Conservation (phyloP, 805 yeast species). For the Tetrapisispora arboricola region DNA sequence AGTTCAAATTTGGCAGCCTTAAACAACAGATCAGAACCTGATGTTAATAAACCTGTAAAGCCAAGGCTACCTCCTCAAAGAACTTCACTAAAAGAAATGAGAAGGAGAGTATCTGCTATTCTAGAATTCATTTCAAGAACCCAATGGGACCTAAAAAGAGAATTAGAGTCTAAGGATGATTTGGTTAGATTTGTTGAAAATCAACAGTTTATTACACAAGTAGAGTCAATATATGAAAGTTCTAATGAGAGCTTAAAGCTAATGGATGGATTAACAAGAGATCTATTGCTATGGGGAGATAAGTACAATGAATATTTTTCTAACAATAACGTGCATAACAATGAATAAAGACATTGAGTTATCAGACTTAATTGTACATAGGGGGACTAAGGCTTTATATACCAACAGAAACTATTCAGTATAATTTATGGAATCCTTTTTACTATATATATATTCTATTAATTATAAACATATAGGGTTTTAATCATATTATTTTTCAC, state of each 20-base stretch:
- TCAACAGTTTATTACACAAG: slow-evolving; percentile 29
- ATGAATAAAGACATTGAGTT: not conserved
- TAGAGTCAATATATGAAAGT: slow-evolving; percentile 36
- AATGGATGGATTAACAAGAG: slow-evolving; percentile 66
- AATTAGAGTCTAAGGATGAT: slow-evolving; percentile 48
- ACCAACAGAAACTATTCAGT: no score
- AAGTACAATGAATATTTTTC: slow-evolving; percentile 33
- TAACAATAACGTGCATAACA: not conserved
- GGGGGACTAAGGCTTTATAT: not conserved
- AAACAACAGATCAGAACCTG: slow-evolving; percentile 30
- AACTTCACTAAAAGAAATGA: slow-evolving; percentile 70
- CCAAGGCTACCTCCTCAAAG: slow-evolving; percentile 77
- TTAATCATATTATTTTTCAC: no score
- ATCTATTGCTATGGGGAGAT: slow-evolving; percentile 71
- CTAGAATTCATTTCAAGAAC: slow-evolving; percentile 84
- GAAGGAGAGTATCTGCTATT: slow-evolving; percentile 79
- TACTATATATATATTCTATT: no score
- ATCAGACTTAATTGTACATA: not conserved
- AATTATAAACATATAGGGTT: no score
- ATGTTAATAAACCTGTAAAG: slow-evolving; percentile 60
- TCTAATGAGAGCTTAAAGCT: slow-evolving; percentile 50
- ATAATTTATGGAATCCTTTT: no score
- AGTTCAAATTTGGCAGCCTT: slow-evolving; percentile 11
- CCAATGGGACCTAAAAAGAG: slow-evolving; percentile 71
- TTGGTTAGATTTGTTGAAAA: slow-evolving; percentile 39